Base-by-base conservation (phyloP, 345 rosid species). In the Heritiera littoralis region DNA sequence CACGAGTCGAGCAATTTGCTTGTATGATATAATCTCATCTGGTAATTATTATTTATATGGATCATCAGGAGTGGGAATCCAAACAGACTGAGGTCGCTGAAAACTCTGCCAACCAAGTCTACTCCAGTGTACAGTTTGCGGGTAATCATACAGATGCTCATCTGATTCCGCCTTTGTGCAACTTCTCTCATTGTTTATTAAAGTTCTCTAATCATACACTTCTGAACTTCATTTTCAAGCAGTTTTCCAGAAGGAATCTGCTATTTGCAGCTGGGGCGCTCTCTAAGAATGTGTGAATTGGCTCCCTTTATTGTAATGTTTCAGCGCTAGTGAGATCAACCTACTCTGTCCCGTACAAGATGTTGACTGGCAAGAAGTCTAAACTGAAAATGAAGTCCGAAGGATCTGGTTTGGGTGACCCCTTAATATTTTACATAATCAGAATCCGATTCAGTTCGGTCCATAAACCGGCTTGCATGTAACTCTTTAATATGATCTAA, bases 231-330 rank as follows among this genome's bases (percentile, higher is more conserved):
- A 11, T 52, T 40, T 69, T 77, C 28, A 32, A 61, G 78, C 88
- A 96, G 98, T 96, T 92, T 81, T 96, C 98, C n/a, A 86, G 92
- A 75, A 89, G 98, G 81, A 96, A 94, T 83, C 85, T 96, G 66
- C 89, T 94, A 63, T 94, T 96, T 80, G 98, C 93, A 7, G 94
- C 98, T 7, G 99, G 97, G 52, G 93, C 83, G 40, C 86, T 92
- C 73, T 89, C 94, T 32, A 94, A 89, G 85, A 86, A 81, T 10
- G 66, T 28, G 28, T 81, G 72, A 75, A 69, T 63, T 63, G n/a
- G 20, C 7, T 4, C 43, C 43, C 10, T 43, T 11, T 0, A 66
- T 40, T 66, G 28, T n/a, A 20, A 58, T 8, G 30, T 58, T n/a
- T 40, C 49, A 46, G 12, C 12, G 54, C 54, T 11, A 49, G 54